Conservation (phyloP, 2,329 filamentous ascomycete species). For the Alternaria dauci region DNA sequence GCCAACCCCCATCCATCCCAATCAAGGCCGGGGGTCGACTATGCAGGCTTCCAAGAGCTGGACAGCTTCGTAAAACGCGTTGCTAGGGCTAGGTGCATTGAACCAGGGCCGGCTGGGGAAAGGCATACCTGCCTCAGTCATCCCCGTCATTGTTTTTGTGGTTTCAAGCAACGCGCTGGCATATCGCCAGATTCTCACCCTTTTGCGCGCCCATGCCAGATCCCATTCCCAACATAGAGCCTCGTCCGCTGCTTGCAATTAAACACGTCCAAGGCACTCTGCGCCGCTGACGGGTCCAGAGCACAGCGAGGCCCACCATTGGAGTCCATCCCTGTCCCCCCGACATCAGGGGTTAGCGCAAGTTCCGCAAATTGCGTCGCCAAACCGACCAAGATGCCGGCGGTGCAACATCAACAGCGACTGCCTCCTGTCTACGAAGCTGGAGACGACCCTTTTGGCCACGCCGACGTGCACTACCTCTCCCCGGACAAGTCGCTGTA, state of each 20-base stretch:
- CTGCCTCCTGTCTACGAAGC: conserved; percentile 22
- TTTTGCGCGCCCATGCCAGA: not conserved
- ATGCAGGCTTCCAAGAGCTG: conserved; percentile 34
- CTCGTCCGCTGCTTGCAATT: conserved; percentile 4
- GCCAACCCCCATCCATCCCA: conserved; percentile 35
- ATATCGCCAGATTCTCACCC: not conserved
- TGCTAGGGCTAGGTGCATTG: conserved; percentile 15
- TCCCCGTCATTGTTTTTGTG: not conserved
- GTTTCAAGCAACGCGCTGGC: not conserved
- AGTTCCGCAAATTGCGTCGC: conserved; percentile 42
- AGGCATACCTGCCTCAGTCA: conserved; percentile 18
- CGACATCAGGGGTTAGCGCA: conserved; percentile 20
- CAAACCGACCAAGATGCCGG: conserved; percentile 35
- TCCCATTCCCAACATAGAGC: conserved; percentile 3
- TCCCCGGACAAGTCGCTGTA: conserved; percentile 37
- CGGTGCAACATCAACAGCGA: conserved; percentile 34
- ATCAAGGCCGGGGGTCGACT: conserved; percentile 26
- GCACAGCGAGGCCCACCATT: conserved; percentile 27
- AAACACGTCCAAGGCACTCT: conserved; percentile 6
- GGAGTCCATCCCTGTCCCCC: conserved; percentile 16
- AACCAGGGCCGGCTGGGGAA: conserved; percentile 21
- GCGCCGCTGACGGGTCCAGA: conserved; percentile 23
- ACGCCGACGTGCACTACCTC: conserved; percentile 30
- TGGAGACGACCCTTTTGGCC: conserved; percentile 14
- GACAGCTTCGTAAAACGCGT: conserved; percentile 32